A percentile compares a stretch with the other conserved stretches of the same genome.
phyloP scores from a whole-genome alignment of 345 rosid genomes.

The Cardamine chenopodiifolia region DNA sequence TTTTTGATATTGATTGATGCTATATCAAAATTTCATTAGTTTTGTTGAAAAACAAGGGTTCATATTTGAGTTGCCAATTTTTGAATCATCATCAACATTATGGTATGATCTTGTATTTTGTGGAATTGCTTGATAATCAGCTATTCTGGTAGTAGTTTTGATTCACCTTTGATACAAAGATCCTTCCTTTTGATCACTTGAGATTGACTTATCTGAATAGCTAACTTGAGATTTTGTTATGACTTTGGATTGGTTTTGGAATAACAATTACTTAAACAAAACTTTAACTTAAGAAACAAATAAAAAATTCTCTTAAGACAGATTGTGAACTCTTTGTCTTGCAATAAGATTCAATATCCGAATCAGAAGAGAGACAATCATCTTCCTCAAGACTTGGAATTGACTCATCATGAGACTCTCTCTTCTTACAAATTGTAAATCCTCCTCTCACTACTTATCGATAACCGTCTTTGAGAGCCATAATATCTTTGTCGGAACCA shows the following conservation, averaged over 20 bases:
- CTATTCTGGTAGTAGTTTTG: neutral
- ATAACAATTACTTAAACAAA: neutral
- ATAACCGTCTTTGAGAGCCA: conserved; percentile 12
- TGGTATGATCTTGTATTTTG: neutral
- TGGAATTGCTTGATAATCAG: neutral
- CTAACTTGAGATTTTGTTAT: too few species aligned
- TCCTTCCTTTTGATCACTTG: too few species aligned
- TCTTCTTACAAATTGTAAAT: conserved; percentile 15
- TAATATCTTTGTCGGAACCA: conserved; percentile 31
- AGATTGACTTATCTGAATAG: too few species aligned
- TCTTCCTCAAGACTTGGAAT: conserved; percentile 28
- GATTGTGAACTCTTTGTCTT: conserved; percentile 1
- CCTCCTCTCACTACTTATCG: conserved; percentile 16
- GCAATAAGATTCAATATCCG: conserved; percentile 35
- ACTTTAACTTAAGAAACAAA: too few species aligned
- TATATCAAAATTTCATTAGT: neutral
- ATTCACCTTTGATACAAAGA: too few species aligned
- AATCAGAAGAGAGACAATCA: conserved; percentile 39
- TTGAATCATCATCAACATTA: neutral
- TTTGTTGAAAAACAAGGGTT: neutral
- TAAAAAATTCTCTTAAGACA: neutral
- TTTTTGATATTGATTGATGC: neutral
- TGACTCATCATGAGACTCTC: conserved; percentile 36
- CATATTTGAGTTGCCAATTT: neutral
- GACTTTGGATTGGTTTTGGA: too few species aligned